phyloP scores from a whole-genome alignment of 306 rosid genomes.

The Luffa acutangula region DNA sequence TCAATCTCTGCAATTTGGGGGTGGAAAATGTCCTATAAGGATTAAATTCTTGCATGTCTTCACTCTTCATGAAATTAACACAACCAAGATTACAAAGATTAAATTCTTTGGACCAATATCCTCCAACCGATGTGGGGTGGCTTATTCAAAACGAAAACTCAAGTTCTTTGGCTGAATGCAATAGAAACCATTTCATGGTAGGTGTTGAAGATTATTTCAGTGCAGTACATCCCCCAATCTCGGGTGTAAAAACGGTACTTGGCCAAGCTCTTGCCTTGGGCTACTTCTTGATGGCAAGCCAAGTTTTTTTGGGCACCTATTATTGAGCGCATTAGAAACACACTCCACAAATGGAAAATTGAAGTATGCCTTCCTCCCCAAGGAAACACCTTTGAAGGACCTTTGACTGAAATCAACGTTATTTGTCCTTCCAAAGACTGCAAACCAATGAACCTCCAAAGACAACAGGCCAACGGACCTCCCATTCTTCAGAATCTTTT shows the following conservation, averaged over 20 bases:
- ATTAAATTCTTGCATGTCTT: background rate
- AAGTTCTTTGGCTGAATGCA: background rate
- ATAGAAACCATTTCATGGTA: no score
- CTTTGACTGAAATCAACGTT: background rate
- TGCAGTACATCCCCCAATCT: background rate
- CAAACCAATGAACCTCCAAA: background rate
- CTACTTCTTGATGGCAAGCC: background rate
- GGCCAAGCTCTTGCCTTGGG: background rate
- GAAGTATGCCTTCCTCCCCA: background rate
- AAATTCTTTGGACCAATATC: background rate
- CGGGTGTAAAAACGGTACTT: background rate
- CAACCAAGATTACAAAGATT: background rate
- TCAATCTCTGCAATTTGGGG: background rate
- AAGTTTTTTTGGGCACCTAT: background rate
- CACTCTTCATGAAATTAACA: background rate
- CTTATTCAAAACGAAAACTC: background rate
- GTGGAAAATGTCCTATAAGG: background rate
- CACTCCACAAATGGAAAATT: background rate
- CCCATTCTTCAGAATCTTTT: background rate
- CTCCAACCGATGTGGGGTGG: background rate
- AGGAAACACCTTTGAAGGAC: background rate
- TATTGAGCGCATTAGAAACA: background rate
- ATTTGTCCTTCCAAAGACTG: background rate
- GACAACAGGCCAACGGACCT: background rate
- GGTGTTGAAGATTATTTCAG: no score